phyloP scores from a whole-genome alignment of 2,329 filamentous ascomycete species.

The Onygenales sp. region DNA sequence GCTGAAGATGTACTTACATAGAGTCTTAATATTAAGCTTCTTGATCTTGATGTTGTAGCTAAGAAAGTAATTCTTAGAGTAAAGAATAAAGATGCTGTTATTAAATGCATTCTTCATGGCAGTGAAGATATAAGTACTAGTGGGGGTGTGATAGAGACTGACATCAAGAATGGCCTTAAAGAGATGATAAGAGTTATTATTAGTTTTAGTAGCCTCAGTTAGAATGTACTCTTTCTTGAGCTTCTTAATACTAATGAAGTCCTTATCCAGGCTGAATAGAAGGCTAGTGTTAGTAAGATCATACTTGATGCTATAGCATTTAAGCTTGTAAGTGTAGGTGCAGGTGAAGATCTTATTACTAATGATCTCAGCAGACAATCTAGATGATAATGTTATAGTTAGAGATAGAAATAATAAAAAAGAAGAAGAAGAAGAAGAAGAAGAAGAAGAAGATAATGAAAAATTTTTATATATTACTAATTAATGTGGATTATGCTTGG shows the following conservation, averaged over 20 bases:
- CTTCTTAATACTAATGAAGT: slow-evolving; percentile 94
- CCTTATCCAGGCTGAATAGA: slow-evolving; percentile 82
- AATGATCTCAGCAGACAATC: slow-evolving; percentile 90
- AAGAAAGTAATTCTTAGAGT: slow-evolving; percentile 99
- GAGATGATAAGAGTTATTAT: slow-evolving; percentile 79
- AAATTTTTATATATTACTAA: too few species aligned
- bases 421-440: too few species aligned
- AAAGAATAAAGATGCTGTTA: slow-evolving; percentile 90
- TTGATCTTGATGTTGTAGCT: slow-evolving; percentile 95
- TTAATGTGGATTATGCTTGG: too few species aligned
- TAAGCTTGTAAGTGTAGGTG: slow-evolving; percentile 96
- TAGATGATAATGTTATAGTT: slow-evolving; percentile 99
- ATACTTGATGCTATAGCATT: slow-evolving; percentile 94
- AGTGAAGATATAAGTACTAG: too few species aligned
- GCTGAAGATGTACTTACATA: slow-evolving; percentile 93
- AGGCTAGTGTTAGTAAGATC: slow-evolving; percentile 99
- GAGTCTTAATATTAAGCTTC: slow-evolving; percentile 53
- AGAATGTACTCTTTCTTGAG: slow-evolving; percentile 90
- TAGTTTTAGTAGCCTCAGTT: slow-evolving; percentile 85
- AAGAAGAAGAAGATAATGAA: too few species aligned
- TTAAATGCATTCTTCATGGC: too few species aligned
- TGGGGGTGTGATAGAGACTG: too few species aligned
- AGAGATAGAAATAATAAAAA: slow-evolving; percentile 64
- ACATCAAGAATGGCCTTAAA: slow-evolving; percentile 99
- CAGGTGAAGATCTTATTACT: slow-evolving; percentile 94